Base-by-base conservation (phyloP, 2,329 filamentous ascomycete species). In the Penicillium concentricum region DNA sequence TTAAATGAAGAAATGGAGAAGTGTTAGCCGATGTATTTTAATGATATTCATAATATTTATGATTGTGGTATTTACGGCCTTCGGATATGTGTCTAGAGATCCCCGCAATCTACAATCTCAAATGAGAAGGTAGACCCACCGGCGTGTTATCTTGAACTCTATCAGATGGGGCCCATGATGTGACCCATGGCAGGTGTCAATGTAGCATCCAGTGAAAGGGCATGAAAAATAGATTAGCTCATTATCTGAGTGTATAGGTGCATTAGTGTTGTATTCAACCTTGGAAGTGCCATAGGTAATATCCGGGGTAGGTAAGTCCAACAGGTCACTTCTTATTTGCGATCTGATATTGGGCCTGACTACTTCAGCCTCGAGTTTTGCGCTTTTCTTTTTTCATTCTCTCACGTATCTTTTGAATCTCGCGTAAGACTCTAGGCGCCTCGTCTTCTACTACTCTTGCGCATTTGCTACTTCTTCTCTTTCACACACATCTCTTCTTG, bases 241-340 rank as follows among this genome's bases (percentile, higher is more conserved):
- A 12, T 46, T 24, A 20, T 12, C 15, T 22, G 28, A 34, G 5
- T 34, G 18, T 15, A 34, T n/a, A n/a, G 10, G 13, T 46, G 44
- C 1, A 41, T 24, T 38, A 16, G 10, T 24, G n/a, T 41, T 15
- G 22, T 22, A 51, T 16, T 43, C 13, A 18, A 39, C 13, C 28
- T 34, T 35, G 30, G 15, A 34, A 34, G 12, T 12, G 38, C 18
- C 41, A 30, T 34, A n/a, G 16, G 4, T 22, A 44, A 44, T 12
- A 32, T 32, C 6, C 22, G 5, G 39, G 56, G 58, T 10, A 55
- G 54, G 61, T 30, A 65, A 48, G 59, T 59, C 54, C 61, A 65
- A 53, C 28, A 58, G 54, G 24, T 2, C 26, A 38, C 20, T 47
- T 51, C 48, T 44, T 54, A 62, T 61, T 61, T 34, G 61, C 18